Evolutionary conservation across 2,329 filamentous ascomycete genomes (phyloP), one percentile per base, ranked within the genome.

Genomic region (Ophiostoma perfectum): DNA sequence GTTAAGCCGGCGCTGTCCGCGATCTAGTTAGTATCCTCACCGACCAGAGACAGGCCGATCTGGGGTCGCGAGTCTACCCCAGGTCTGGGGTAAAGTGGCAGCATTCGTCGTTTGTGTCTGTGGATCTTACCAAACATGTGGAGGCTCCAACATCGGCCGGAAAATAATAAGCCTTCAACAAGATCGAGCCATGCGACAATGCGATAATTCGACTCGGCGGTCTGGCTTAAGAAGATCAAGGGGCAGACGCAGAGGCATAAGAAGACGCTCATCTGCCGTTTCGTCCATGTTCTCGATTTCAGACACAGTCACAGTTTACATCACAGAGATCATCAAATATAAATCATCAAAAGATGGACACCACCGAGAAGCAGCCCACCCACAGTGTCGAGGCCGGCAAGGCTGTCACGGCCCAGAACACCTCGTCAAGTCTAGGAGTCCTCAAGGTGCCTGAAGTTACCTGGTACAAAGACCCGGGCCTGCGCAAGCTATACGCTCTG

Each of bases 1-100:
- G 41, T 44, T 44, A 64, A 64, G 62, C 62, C 62, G 62, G 41
- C 62, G 18, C 62, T 64, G 62, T n/a, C 44, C 62, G 62, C 62
- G 18, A 64, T 64, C 16, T n/a, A 41, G 62, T 41, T 64, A 64
- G 62, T 12, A n/a, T 14, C 7, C 39, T 64, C 62, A 27, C n/a
- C 5, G 16, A 18, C 27, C 62, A 6, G 62, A 9, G n/a, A 5
- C 14, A 2, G 39, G 9, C n/a, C 9, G 62, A n/a, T 45, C 36
- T 64, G 62, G 62, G 62, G 41, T 64, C 14, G n/a, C 55, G 11
- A 9, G 36, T 64, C 16, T 45, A 64, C 62, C 62, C 62, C 62
- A 64, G 60, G 18, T 9, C 36, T 41, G 60, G 36, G 60, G 60
- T 41, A 41, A 64, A 41, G 18, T 18, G 60, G 39, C 38, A 9